Evolutionary conservation across 192 early-diverging fungal species (phyloP).

Genomic region (Mortierella claussenii): DNA sequence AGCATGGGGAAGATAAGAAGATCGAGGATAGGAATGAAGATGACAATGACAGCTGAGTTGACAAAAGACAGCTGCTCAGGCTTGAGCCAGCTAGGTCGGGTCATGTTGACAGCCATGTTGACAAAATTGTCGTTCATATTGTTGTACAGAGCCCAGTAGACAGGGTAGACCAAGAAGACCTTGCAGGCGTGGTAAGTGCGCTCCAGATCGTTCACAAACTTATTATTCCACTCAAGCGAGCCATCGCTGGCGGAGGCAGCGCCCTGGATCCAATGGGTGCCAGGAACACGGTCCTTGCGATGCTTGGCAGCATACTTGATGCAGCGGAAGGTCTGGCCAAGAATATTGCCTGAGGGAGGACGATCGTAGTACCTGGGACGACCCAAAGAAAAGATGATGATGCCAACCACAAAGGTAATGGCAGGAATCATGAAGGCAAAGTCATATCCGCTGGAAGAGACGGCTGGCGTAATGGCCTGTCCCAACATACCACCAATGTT

Average conservation of each 20-base stretch:
- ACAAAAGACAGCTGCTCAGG: constrained; percentile 50
- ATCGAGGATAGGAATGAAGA: constrained; percentile 70
- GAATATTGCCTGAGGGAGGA: constrained; percentile 66
- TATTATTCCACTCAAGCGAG: constrained; percentile 62
- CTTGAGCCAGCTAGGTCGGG: constrained; percentile 34
- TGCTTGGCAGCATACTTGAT: constrained; percentile 48
- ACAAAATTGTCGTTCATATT: constrained; percentile 75
- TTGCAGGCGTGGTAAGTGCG: constrained; percentile 69
- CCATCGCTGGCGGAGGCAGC: constrained; percentile 53
- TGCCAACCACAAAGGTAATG: constrained; percentile 64
- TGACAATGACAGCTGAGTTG: constrained; percentile 67
- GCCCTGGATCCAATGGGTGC: constrained; percentile 58
- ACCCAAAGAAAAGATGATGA: constrained; percentile 64
- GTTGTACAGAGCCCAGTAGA: constrained; percentile 73
- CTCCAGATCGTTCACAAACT: constrained; percentile 67
- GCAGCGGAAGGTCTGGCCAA: constrained; percentile 60
- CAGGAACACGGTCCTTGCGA: constrained; percentile 23
- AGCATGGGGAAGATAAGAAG: constrained; percentile 65
- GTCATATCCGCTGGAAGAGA: constrained; percentile 65
- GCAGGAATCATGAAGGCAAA: constrained; percentile 68
- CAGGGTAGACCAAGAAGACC: constrained; percentile 69
- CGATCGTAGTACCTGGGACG: constrained; percentile 61
- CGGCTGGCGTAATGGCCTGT: constrained; percentile 68
- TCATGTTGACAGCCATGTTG: constrained; percentile 72
- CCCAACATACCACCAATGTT: constrained; percentile 70